A percentile compares a stretch with the other conserved stretches of the same genome.
Evolutionary conservation across 805 yeast genomes (phyloP).

Genomic region (Allodekkera sacchari): DNA sequence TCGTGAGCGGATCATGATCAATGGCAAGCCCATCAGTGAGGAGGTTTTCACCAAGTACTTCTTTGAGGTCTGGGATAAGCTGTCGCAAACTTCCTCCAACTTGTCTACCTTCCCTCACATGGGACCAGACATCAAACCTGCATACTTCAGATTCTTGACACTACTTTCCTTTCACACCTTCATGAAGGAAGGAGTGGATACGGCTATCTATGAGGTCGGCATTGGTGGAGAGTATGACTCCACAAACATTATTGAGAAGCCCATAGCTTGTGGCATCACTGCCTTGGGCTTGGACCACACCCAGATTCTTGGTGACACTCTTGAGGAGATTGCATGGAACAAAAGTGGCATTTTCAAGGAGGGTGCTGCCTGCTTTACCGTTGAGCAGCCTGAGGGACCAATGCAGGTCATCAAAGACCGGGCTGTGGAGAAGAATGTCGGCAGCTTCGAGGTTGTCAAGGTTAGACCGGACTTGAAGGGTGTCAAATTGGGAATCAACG

Average conservation of each 20-base stretch:
- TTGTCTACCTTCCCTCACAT: conserved; percentile 60
- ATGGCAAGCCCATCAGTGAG: conserved; percentile 80
- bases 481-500: conserved; percentile 64
- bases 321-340: conserved; percentile 91
- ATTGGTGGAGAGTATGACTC: conserved; percentile 97
- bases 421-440: conserved; percentile 53
- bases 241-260: conserved; percentile 77
- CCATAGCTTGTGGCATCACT: conserved; percentile 79
- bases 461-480: conserved; percentile 30
- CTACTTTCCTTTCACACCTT: conserved; percentile 87
- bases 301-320: conserved; percentile 74
- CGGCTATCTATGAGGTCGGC: conserved; percentile 96
- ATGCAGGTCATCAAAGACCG: conserved; percentile 51
- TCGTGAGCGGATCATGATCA: conserved; percentile 80
- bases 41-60: conserved; percentile 78
- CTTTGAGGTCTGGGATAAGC: conserved; percentile 86
- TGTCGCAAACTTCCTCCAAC: conserved; percentile 47
- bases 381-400: conserved; percentile 45
- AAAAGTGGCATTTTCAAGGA: conserved; percentile 87
- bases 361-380: conserved; percentile 59
- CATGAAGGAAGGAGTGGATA: conserved; percentile 77
- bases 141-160: conserved; percentile 87
- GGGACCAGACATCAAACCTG: conserved; percentile 70
- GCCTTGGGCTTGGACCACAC: conserved; percentile 91
- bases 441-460: conserved; percentile 44